Percentiles rank a stretch among this genome's conserved stretches.
phyloP scores from a whole-genome alignment of 306 rosid species.

The Pterocarpus macrocarpus region DNA sequence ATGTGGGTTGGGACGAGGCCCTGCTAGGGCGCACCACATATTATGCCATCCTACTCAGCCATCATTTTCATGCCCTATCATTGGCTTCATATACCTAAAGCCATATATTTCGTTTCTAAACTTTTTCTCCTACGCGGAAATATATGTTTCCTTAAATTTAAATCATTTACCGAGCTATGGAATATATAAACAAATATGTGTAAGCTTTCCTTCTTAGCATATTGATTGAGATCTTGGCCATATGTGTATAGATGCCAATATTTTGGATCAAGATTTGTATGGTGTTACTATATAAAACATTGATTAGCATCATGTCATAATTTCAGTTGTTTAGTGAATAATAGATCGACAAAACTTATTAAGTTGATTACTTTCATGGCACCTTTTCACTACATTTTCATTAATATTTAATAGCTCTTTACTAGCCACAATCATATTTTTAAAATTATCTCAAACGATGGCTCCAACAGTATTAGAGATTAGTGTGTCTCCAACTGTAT shows the following conservation, averaged over 20 bases:
- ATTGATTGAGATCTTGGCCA: not conserved
- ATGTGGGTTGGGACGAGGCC: not conserved
- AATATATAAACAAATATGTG: not conserved
- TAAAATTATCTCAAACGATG: not conserved
- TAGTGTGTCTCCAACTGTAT: not conserved
- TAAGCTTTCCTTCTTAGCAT: not conserved
- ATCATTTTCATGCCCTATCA: not conserved
- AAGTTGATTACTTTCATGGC: not conserved
- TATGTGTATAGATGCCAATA: not conserved
- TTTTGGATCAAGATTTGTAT: not conserved
- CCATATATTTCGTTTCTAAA: not conserved
- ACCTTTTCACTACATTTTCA: not conserved
- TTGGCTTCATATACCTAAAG: not conserved
- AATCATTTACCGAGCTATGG: not conserved
- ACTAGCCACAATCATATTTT: not conserved
- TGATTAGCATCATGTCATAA: not conserved
- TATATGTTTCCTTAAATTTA: no score
- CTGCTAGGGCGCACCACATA: not conserved
- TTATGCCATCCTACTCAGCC: conserved; percentile 3
- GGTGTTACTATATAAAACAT: not conserved
- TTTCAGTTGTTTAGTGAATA: not conserved
- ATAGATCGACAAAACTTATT: not conserved
- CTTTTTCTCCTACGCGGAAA: not conserved
- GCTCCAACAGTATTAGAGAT: not conserved
- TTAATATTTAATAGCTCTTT: no score